A percentile compares a stretch with the other conserved stretches of the same genome.
These are phyloP conservation scores for Fusarium lyarnte DNA, from an alignment of 2,329 filamentous ascomycete genomes.

Conservation along the genomic window DNA sequence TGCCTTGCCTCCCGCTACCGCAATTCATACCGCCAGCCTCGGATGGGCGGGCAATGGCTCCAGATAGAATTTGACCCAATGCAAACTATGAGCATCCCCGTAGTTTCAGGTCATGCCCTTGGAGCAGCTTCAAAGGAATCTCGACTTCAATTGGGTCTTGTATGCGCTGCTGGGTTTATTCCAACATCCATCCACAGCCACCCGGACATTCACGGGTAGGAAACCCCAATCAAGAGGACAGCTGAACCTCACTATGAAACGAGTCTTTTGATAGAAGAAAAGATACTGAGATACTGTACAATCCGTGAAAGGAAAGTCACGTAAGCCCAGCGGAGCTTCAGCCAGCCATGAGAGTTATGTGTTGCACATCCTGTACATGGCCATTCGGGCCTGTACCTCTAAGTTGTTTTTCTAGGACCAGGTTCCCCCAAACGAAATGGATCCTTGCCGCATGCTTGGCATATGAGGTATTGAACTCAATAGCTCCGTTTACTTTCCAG, in stretches of 20 bases:
- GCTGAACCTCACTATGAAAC: not conserved
- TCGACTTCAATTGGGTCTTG: not conserved
- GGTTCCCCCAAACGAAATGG: conserved; percentile 5
- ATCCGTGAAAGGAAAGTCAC: not conserved
- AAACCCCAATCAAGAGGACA: not conserved
- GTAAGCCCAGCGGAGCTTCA: conserved; percentile 9
- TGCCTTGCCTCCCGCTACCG: not conserved
- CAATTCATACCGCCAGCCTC: conserved; percentile 17
- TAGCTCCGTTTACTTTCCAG: conserved; percentile 30
- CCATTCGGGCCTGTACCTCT: conserved; percentile 2
- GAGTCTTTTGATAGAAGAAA: not conserved
- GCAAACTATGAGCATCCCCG: conserved; percentile 12
- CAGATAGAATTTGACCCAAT: conserved; percentile 27
- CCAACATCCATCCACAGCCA: conserved; percentile 2
- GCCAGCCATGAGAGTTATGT: conserved; percentile 21
- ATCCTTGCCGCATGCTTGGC: conserved; percentile 30
- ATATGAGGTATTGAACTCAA: conserved; percentile 15
- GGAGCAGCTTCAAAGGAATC: not conserved
- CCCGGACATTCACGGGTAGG: conserved; percentile 4
- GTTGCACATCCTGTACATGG: not conserved
- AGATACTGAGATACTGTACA: not conserved
- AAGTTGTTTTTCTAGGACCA: not conserved
- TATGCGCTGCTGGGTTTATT: conserved; percentile 1
- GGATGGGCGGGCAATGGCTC: conserved; percentile 23
- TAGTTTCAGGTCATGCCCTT: conserved; percentile 19